Percentiles rank a stretch among this genome's conserved stretches.
Conservation (phyloP, 306 rosid genomes). For the Gleditsia sinensis region DNA sequence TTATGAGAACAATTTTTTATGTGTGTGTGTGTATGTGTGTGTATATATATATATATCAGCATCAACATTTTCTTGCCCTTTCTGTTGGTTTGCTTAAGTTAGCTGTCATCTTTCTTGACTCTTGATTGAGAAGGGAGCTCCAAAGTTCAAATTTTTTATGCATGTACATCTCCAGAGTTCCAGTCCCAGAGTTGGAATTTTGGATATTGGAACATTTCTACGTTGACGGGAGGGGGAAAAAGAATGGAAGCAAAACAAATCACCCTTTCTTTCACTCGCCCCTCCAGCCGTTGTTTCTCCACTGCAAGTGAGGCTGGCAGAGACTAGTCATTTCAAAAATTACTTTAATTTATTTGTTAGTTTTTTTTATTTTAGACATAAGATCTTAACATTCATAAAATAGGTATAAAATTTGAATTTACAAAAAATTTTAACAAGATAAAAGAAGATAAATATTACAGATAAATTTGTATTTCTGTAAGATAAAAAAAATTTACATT, state of each 20-base stretch:
- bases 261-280: not conserved
- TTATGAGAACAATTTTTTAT: too few relatives aligned
- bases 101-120: constrained; percentile 8
- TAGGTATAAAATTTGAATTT: too few relatives aligned
- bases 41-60: too few relatives aligned
- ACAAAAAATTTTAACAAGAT: too few relatives aligned
- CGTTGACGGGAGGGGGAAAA: not conserved
- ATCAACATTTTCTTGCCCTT: not conserved
- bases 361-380: too few relatives aligned
- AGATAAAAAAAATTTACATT: too few relatives aligned
- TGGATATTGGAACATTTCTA: not conserved
- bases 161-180: not conserved
- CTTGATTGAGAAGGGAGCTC: constrained; percentile 28
- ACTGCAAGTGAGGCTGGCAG: not conserved
- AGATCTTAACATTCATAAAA: too few relatives aligned
- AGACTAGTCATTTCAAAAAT: not conserved
- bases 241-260: not conserved
- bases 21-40: too few relatives aligned
- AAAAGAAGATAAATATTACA: too few relatives aligned
- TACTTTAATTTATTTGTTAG: not conserved
- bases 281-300: too few relatives aligned
- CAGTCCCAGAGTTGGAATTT: too few relatives aligned
- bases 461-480: too few relatives aligned
- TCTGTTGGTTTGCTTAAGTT: constrained; percentile 25
- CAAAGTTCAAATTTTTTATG: not conserved